Percentiles rank a stretch among this genome's conserved stretches.
These are phyloP conservation scores for Ramularia endophylla DNA, from an alignment of 2,329 filamentous ascomycete genomes.

Conservation along the genomic window DNA sequence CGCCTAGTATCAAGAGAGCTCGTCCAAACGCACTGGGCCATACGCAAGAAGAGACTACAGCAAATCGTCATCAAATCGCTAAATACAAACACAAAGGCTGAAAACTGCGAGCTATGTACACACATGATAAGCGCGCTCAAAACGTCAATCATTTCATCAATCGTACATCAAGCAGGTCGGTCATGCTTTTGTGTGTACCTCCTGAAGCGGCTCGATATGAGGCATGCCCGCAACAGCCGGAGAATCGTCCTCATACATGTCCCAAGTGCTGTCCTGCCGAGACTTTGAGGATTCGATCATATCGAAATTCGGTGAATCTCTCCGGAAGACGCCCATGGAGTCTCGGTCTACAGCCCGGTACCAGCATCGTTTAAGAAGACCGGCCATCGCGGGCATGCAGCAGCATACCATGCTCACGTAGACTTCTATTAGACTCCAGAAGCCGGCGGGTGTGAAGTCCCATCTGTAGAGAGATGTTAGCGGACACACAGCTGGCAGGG, in stretches of 20 bases:
- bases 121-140: not conserved
- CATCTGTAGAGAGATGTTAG: not conserved
- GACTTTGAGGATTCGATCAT: not conserved
- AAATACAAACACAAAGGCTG: too few species aligned
- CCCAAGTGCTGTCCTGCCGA: not conserved
- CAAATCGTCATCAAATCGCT: too few species aligned
- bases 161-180: not conserved
- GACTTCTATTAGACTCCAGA: slow-evolving; percentile 11
- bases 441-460: slow-evolving; percentile 7
- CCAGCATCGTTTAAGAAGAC: slow-evolving; percentile 10
- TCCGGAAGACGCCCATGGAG: not conserved
- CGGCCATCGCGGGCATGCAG: slow-evolving; percentile 13
- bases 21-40: too few species aligned
- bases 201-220: not conserved
- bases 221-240: not conserved
- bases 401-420: slow-evolving; percentile 17
- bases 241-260: not conserved
- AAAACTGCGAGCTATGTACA: not conserved
- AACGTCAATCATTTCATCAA: not conserved
- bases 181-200: not conserved
- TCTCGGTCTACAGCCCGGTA: not conserved
- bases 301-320: not conserved
- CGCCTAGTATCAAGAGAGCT: too few species aligned
- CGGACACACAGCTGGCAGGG: not conserved
- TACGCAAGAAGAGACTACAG: too few species aligned